Evolutionary conservation across 208 protist species (phyloP), one percentile per base, ranked within the genome.

Genomic region (Wallacemonas rigidus): DNA sequence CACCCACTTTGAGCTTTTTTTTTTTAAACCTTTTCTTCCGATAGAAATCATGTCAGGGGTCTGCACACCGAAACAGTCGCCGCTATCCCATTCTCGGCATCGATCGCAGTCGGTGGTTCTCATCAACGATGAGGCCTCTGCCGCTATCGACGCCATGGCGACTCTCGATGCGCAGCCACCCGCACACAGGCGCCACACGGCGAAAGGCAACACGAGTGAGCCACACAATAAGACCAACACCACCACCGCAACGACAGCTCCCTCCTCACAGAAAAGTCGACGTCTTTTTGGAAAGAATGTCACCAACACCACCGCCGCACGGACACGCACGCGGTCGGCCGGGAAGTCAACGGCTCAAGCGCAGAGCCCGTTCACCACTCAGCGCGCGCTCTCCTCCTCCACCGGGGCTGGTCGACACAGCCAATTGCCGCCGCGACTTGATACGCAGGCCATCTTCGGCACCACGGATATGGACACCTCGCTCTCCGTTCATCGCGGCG

Each of bases 151-250:
- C 9, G 60, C 60, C 6, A 65, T 65, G 43, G 60, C 60, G 8
- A 53, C 14, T n/a, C 60, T 65, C 7, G 60, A 65, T 41, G 3
- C 60, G 3, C 60, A 65, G n/a, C 60, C 60, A 4, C 60, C 60
- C 43, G 60, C 60, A 4, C 60, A 35, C 7, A 38, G 60, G 15
- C 60, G 60, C 7, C 40, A 65, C 60, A 65, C 60, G n/a, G 60
- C 60, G n/a, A 65, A 65, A 7, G 60, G 8, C 45, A 38, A 35
- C 26, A 26, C 26, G 26, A 26, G 26, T 26, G 26, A 26, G 26
- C 26, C 26, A 26, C 26, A 26, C 26, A 26, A 26, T 26, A 26
- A 26, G 26, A 26, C 26, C 26, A 26, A 26, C 26, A 26, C 26
- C 26, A 26, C 26, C 26, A 0, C 26, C 26, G 26, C 26, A 26